Percentiles rank a stretch among this genome's conserved stretches.
Conservation (phyloP, 164 flowering plant genomes). For the Litsea cubeba region DNA sequence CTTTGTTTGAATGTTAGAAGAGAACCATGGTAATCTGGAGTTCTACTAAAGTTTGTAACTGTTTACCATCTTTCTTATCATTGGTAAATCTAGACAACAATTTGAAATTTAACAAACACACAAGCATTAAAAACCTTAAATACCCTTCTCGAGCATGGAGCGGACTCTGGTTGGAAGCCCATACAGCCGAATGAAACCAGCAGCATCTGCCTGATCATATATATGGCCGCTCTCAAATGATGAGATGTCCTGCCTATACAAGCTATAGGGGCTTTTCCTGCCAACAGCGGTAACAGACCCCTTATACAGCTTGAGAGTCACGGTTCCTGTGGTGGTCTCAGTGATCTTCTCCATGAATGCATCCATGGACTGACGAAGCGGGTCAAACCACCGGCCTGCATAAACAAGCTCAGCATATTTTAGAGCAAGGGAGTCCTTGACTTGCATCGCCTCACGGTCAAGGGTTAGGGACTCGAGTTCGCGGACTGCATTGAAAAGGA, state of each 20-base stretch:
- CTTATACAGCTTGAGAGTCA: conserved; percentile 73
- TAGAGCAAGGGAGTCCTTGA: conserved; percentile 69
- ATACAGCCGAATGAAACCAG: conserved; percentile 79
- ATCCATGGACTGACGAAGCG: conserved; percentile 79
- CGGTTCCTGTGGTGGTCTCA: conserved; percentile 73
- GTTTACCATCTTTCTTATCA: too few relatives aligned
- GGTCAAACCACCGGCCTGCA: conserved; percentile 97
- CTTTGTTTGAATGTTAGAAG: too few relatives aligned
- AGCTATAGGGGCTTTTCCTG: conserved; percentile 61
- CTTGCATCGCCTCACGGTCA: conserved; percentile 82
- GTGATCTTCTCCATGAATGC: conserved; percentile 88
- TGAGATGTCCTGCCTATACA: conserved; percentile 84
- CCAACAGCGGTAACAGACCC: conserved; percentile 69
- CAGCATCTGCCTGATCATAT: conserved; percentile 93
- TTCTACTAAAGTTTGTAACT: too few relatives aligned
- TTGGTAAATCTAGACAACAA: too few relatives aligned
- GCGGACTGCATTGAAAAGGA: conserved; percentile 64
- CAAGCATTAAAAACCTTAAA: conserved; percentile 14
- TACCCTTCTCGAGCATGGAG: conserved; percentile 77
- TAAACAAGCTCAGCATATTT: conserved; percentile 94
- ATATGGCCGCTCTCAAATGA: conserved; percentile 77
- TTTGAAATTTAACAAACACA: too few relatives aligned
- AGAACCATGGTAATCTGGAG: too few relatives aligned
- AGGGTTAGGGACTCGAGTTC: conserved; percentile 90
- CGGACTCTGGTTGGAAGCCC: conserved; percentile 86